Conservation (phyloP, 495 filamentous ascomycete genomes). For the Xylaria venustula region DNA sequence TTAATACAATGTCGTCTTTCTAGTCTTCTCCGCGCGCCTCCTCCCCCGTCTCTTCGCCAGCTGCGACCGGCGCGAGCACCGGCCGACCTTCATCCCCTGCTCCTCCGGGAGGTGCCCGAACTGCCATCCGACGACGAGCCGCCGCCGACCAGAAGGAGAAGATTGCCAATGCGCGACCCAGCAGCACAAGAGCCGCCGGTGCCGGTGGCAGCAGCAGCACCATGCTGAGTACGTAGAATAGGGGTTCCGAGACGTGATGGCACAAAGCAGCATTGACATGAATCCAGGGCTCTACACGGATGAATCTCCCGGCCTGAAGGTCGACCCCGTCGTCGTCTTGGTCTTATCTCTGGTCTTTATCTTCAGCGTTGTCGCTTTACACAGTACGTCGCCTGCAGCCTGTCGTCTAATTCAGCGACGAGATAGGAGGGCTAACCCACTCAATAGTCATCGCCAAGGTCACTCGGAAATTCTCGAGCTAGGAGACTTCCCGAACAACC, state of each 20-base stretch:
- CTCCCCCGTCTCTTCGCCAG: slow-evolving; percentile 54
- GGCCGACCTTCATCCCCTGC: slow-evolving; percentile 81
- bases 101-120: slow-evolving; percentile 91
- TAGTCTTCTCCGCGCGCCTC: slow-evolving; percentile 75
- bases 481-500: slow-evolving; percentile 19
- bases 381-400: slow-evolving; percentile 62
- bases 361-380: slow-evolving; percentile 94
- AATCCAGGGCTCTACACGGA: slow-evolving; percentile 87
- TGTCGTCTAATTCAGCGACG: neutral
- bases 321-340: slow-evolving; percentile 95
- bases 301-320: slow-evolving; percentile 92
- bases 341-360: slow-evolving; percentile 95
- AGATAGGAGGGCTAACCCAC: slow-evolving; percentile 16
- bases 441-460: slow-evolving; percentile 90
- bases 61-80: slow-evolving; percentile 61
- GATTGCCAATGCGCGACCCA: slow-evolving; percentile 84
- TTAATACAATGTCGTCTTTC: neutral
- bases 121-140: slow-evolving; percentile 88
- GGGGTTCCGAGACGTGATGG: neutral
- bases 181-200: slow-evolving; percentile 87
- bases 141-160: slow-evolving; percentile 95
- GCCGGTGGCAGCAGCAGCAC: slow-evolving; percentile 95
- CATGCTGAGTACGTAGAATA: slow-evolving; percentile 74
- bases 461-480: slow-evolving; percentile 83
- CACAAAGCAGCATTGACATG: slow-evolving; percentile 4